phyloP scores from a whole-genome alignment of 1,284 basidiomycete species.

The Exobasidium cylindrosporum region DNA sequence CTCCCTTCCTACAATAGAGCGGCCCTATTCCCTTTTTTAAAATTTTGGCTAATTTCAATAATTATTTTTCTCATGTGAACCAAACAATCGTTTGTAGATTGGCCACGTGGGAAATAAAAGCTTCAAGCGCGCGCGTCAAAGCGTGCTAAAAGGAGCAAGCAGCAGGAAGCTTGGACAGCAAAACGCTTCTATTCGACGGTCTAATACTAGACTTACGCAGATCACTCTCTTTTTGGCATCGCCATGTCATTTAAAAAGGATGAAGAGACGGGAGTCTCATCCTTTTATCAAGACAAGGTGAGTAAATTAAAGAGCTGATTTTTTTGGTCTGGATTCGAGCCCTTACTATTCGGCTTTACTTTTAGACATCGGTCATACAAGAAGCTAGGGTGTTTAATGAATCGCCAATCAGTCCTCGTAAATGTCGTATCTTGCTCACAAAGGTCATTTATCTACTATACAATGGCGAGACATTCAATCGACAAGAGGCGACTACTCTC shows the following conservation, averaged over 20 bases:
- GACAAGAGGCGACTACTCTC: slow-evolving; percentile 92
- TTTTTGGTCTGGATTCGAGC: background rate
- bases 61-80: too few species aligned
- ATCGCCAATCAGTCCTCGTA: slow-evolving; percentile 79
- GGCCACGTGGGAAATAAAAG: too few species aligned
- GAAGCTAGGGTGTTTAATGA: slow-evolving; percentile 99
- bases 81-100: too few species aligned
- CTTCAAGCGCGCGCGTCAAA: too few species aligned
- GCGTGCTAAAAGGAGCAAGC: too few species aligned
- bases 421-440: slow-evolving; percentile 92
- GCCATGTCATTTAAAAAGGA: slow-evolving; percentile 55
- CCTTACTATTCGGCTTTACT: too few species aligned
- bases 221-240: background rate
- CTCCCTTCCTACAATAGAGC: too few species aligned
- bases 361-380: slow-evolving; percentile 60
- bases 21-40: too few species aligned
- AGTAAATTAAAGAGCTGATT: background rate
- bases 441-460: slow-evolving; percentile 95
- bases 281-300: slow-evolving; percentile 54
- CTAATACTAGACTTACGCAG: too few species aligned
- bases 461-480: slow-evolving; percentile 88
- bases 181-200: too few species aligned
- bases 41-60: too few species aligned
- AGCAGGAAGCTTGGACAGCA: too few species aligned
- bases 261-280: slow-evolving; percentile 43